These are phyloP conservation scores for Carallia brachiata DNA, from an alignment of 345 rosid genomes.

Conservation along the genomic window DNA sequence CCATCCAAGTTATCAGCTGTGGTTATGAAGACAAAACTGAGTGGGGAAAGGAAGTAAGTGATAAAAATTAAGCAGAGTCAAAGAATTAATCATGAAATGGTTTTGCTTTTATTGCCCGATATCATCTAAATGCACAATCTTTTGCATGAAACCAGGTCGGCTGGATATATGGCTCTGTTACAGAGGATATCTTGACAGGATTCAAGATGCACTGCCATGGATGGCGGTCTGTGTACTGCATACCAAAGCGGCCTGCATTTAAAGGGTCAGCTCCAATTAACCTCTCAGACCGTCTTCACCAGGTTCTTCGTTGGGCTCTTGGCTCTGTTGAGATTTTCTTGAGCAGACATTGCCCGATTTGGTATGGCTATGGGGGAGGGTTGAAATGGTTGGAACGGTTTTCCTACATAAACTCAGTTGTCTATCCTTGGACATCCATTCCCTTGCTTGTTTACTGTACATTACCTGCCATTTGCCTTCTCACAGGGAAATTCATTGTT, in stretches of 20 bases:
- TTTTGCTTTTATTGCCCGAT: conserved; percentile 8
- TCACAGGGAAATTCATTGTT: conserved; percentile 90
- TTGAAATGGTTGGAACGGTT: conserved; percentile 91
- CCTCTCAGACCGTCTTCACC: conserved; percentile 91
- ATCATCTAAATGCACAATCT: conserved; percentile 8
- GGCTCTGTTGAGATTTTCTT: conserved; percentile 97
- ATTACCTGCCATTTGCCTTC: conserved; percentile 89
- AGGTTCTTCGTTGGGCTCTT: conserved; percentile 97
- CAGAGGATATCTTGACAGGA: conserved; percentile 91
- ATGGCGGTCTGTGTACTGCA: conserved; percentile 98
- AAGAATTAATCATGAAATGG: background rate
- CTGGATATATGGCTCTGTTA: conserved; percentile 95
- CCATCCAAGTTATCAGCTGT: conserved; percentile 96
- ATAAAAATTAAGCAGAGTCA: background rate
- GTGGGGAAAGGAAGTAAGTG: conserved; percentile 97
- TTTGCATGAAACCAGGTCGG: conserved; percentile 54
- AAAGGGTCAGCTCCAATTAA: conserved; percentile 96
- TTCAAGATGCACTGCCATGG: conserved; percentile 99
- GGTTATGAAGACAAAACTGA: conserved; percentile 98
- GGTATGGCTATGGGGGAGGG: conserved; percentile 99
- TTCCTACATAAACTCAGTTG: conserved; percentile 91
- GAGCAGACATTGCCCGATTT: conserved; percentile 93
- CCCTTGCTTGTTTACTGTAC: conserved; percentile 90
- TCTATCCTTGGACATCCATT: conserved; percentile 88
- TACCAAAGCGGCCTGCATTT: conserved; percentile 82